phyloP scores from a whole-genome alignment of 345 rosid genomes.

The Syzygium aromaticum region DNA sequence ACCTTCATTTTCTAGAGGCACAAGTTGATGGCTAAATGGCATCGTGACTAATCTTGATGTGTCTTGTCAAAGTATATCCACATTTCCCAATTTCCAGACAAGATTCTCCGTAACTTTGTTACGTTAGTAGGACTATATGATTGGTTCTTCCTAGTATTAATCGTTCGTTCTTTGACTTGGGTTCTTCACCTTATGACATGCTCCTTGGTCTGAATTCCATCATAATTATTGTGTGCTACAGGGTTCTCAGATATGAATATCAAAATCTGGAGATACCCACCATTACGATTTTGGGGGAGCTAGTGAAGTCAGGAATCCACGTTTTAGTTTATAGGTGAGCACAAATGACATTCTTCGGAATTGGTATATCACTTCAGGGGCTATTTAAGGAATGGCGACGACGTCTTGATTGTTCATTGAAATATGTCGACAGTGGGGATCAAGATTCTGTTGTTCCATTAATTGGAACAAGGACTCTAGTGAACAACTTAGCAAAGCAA shows the following conservation, averaged over 20 bases:
- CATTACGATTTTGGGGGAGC: slow-evolving; percentile 18
- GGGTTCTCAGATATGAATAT: slow-evolving; percentile 17
- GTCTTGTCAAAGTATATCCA: not conserved
- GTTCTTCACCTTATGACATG: not conserved
- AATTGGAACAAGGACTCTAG: slow-evolving; percentile 5
- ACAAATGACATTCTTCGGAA: not conserved
- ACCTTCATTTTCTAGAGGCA: not conserved
- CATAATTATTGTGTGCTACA: not conserved
- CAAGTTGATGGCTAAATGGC: not conserved
- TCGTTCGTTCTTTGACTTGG: not conserved
- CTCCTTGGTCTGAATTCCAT: not conserved
- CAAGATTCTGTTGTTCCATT: not conserved
- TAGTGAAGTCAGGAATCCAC: slow-evolving; percentile 9
- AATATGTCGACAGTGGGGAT: not conserved
- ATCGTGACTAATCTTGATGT: not conserved
- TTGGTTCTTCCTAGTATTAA: not conserved
- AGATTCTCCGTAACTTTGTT: not conserved
- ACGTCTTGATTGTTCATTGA: not conserved
- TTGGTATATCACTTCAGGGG: not conserved
- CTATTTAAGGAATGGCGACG: not conserved
- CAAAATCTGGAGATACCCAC: slow-evolving; percentile 28
- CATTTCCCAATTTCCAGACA: not conserved
- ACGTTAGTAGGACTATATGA: not conserved
- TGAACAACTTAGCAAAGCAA: slow-evolving; percentile 25
- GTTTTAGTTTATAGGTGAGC: not conserved